Percentiles rank a stretch among this genome's conserved stretches.
These are phyloP conservation scores for Marasmius oreades DNA, from an alignment of 1,284 basidiomycete species.

Conservation along the genomic window DNA sequence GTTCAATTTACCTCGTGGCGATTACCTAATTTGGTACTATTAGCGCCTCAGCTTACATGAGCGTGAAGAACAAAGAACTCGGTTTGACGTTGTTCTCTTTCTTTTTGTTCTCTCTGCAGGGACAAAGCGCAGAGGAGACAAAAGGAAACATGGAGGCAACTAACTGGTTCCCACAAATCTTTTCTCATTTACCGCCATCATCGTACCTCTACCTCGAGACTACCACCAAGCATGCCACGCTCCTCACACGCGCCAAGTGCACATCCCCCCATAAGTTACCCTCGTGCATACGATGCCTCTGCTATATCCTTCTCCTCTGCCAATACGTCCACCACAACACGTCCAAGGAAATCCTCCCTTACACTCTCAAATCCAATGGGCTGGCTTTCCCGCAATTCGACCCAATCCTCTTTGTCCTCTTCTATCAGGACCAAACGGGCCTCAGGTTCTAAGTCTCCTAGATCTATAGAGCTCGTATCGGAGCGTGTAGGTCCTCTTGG, in stretches of 20 bases:
- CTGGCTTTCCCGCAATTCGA: conserved; percentile 43
- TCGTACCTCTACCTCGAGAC: conserved; percentile 27
- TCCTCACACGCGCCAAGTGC: conserved; percentile 20
- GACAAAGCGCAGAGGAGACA: not conserved
- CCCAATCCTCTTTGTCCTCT: conserved; percentile 26
- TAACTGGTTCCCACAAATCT: not conserved
- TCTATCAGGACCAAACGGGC: conserved; percentile 17
- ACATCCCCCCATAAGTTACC: conserved; percentile 16
- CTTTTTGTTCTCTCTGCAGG: conserved; percentile 10
- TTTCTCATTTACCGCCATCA: conserved; percentile 18
- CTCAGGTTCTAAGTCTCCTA: conserved; percentile 27
- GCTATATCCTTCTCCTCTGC: conserved; percentile 10
- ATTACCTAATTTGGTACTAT: no score
- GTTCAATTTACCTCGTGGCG: no score
- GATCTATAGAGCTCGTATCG: conserved; percentile 43
- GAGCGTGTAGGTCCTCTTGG: conserved; percentile 60
- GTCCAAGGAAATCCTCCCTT: conserved; percentile 27
- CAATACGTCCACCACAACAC: conserved; percentile 10
- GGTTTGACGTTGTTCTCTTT: conserved; percentile 1
- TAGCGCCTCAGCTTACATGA: no score
- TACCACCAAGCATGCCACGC: conserved; percentile 24
- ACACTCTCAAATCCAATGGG: conserved; percentile 44
- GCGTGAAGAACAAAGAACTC: not conserved
- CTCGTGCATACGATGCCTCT: conserved; percentile 15
- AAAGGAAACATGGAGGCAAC: conserved; percentile 17